Conservation (phyloP, 352 stramenopile species). For the Phytophthora agathidicida region DNA sequence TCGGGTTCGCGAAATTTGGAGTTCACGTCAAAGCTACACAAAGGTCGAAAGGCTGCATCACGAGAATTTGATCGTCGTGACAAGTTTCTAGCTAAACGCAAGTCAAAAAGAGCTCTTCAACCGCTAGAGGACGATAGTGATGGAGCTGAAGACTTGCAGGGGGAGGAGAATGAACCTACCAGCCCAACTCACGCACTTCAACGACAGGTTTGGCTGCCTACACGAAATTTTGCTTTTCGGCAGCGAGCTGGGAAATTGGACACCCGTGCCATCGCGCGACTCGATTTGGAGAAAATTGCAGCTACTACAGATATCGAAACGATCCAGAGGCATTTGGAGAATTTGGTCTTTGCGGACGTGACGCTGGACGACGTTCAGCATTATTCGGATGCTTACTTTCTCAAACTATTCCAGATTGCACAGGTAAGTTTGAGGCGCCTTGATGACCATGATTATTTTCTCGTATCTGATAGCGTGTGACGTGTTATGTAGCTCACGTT, state of each 20-base stretch:
- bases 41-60: slow-evolving; percentile 6
- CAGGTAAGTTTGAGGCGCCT: slow-evolving; percentile 68
- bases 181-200: slow-evolving; percentile 14
- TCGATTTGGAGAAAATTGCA: slow-evolving; percentile 77
- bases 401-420: slow-evolving; percentile 87
- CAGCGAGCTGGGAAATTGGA: slow-evolving; percentile 80
- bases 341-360: slow-evolving; percentile 82
- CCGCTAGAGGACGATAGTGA: slow-evolving; percentile 6
- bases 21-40: not conserved
- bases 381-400: slow-evolving; percentile 86
- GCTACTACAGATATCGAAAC: slow-evolving; percentile 77
- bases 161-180: slow-evolving; percentile 21
- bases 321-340: slow-evolving; percentile 81
- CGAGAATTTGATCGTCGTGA: slow-evolving; percentile 31
- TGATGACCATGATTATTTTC: too few species aligned
- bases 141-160: slow-evolving; percentile 14
- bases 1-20: not conserved
- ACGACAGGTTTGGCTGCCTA: slow-evolving; percentile 70
- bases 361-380: slow-evolving; percentile 85
- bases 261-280: slow-evolving; percentile 64
- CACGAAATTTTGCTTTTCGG: slow-evolving; percentile 77
- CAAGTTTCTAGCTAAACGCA: slow-evolving; percentile 30
- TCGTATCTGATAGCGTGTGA: too few species aligned
- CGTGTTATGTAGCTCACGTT: slow-evolving; percentile 66
- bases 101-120: slow-evolving; percentile 3